phyloP scores from a whole-genome alignment of 106 monocot genomes.

The Amphibolis antarctica region DNA sequence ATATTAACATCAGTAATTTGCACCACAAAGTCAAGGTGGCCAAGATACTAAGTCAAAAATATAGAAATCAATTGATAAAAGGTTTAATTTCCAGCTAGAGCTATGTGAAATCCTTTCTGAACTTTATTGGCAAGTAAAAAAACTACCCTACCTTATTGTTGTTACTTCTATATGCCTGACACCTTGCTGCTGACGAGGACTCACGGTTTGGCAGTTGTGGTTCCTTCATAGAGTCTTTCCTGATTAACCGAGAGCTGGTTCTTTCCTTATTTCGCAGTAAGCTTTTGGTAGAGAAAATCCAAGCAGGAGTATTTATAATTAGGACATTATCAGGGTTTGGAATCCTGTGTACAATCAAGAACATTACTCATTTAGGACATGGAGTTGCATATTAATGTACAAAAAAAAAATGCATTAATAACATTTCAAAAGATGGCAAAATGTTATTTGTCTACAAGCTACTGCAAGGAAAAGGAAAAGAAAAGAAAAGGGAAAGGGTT shows the following conservation, averaged over 20 bases:
- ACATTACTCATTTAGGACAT: neutral
- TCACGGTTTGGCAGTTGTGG: neutral
- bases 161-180: slow-evolving; percentile 10
- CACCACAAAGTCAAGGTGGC: too few relatives aligned
- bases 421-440: neutral
- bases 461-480: too few relatives aligned
- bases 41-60: too few relatives aligned
- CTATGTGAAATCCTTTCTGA: too few relatives aligned
- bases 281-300: slow-evolving; percentile 53
- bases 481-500: too few relatives aligned
- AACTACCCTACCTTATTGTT: slow-evolving; percentile 11
- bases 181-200: slow-evolving; percentile 25
- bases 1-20: too few relatives aligned
- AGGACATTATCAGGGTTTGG: slow-evolving; percentile 78
- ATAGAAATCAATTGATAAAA: too few relatives aligned
- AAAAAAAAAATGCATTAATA: neutral
- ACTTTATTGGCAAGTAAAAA: neutral
- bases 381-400: neutral
- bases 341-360: slow-evolving; percentile 28
- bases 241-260: slow-evolving; percentile 38
- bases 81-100: too few relatives aligned
- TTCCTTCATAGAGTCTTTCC: slow-evolving; percentile 10
- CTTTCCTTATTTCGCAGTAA: slow-evolving; percentile 43
- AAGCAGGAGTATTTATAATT: slow-evolving; percentile 48
- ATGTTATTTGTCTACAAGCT: neutral